Evolutionary conservation across 2,329 filamentous ascomycete genomes (phyloP), one percentile per base, ranked within the genome.

Genomic region (Penicillium digitatum): DNA sequence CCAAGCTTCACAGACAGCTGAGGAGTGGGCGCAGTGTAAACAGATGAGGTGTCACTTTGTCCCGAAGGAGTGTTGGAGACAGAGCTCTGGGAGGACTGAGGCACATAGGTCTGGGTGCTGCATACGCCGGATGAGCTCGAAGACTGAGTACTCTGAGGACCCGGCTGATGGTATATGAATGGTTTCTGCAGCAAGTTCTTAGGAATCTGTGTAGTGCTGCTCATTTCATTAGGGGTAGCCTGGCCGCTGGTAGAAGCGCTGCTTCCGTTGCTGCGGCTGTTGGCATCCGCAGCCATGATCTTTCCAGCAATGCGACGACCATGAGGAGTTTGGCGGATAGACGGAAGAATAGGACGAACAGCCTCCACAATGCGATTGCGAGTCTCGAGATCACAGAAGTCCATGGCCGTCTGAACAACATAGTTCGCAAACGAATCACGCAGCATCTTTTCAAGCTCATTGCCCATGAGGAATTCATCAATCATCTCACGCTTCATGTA

Each of bases 341-440:
- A 80, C 3, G 90, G 88, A 37, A 97, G 78, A 58, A 95, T 86
- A 0, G 92, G 90, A 37, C 91, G 89, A 66, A 97, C 91, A 34
- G 83, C 81, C 58, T 97, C 91, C 43, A 95, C 86, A 40, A 99
- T 81, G 44, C 84, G 84, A 55, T 81, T 78, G 75, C 93, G 91
- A 70, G 85, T 87, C 29, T 85, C 80, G 7, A 83, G 80, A 52
- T 91, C 89, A 12, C 89, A 84, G 68, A 90, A 92, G 66, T 96
- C 92, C 63, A 96, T 82, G 27, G 94, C 92, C 37, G 94, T 99
- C 79, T 99, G 94, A 37, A 99, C 89, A 61, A 99, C 94, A 68
- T 99, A 99, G 77, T 99, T 99, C 72, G 90, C 94, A 69, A 90
- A 99, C 0, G 88, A 90, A 74, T 99, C 94, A 39, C 90, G 88